Conservation (phyloP, 306 rosid genomes). For the Medicago lupulina region DNA sequence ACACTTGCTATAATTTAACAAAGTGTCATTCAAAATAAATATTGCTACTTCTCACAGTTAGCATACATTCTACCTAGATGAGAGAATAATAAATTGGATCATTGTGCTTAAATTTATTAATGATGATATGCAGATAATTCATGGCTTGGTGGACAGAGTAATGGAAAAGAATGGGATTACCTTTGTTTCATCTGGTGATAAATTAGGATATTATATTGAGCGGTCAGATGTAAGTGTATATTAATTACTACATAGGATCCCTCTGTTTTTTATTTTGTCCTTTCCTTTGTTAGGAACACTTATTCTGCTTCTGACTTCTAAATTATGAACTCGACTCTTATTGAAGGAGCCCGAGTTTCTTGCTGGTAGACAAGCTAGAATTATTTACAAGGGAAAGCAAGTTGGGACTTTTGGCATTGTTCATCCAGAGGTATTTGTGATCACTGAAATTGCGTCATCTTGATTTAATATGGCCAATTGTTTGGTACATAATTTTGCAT, state of each 20-base stretch:
- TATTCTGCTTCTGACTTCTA: slow-evolving; percentile 20
- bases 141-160: slow-evolving; percentile 89
- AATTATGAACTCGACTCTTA: slow-evolving; percentile 28
- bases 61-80: not conserved
- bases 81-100: not conserved
- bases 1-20: not conserved
- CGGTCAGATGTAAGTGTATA: slow-evolving; percentile 68
- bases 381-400: slow-evolving; percentile 66
- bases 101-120: slow-evolving; percentile 17
- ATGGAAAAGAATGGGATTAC: slow-evolving; percentile 80
- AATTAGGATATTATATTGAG: slow-evolving; percentile 64
- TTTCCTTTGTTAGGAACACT: not conserved
- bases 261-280: slow-evolving; percentile 6
- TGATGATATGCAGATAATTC: slow-evolving; percentile 70
- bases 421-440: slow-evolving; percentile 79
- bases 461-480: slow-evolving; percentile 20
- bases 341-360: slow-evolving; percentile 93
- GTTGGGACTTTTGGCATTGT: slow-evolving; percentile 91
- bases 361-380: slow-evolving; percentile 78
- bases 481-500: not conserved
- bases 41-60: slow-evolving; percentile 5
- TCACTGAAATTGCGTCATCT: slow-evolving; percentile 16
- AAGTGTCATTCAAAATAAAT: slow-evolving; percentile 27
- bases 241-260: slow-evolving; percentile 11
- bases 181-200: slow-evolving; percentile 68